Conservation (phyloP, 805 yeast genomes). For the Saccharomycopsis amapae region DNA sequence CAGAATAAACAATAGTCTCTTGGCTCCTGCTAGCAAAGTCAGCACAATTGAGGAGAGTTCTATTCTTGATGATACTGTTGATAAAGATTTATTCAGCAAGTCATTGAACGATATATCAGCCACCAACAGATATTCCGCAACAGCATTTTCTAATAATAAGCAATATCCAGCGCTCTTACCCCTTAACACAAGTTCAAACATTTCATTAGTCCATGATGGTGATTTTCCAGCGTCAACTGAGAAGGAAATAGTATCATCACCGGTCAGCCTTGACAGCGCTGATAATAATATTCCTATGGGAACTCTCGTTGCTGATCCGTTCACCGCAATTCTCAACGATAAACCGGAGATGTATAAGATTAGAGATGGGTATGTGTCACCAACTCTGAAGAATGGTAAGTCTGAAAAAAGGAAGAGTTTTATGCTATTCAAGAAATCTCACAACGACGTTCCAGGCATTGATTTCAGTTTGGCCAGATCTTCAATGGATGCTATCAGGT, state of each 20-base stretch:
- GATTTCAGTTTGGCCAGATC: slow-evolving; percentile 4
- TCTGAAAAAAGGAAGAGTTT: slow-evolving; percentile 1
- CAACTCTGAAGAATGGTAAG: background rate
- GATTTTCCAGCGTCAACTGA: background rate
- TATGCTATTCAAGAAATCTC: slow-evolving; percentile 6
- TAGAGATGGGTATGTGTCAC: slow-evolving; percentile 1
- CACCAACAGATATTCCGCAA: no score
- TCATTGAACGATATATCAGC: slow-evolving; percentile 1
- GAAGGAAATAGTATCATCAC: slow-evolving; percentile 2
- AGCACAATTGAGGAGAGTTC: slow-evolving; percentile 10
- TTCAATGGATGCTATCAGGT: background rate
- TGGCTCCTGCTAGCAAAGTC: slow-evolving; percentile 4
- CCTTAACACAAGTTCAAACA: background rate
- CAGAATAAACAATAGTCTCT: background rate
- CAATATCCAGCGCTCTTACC: background rate
- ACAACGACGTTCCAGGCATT: slow-evolving; percentile 3
- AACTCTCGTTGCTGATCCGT: slow-evolving; percentile 8
- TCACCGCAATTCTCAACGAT: slow-evolving; percentile 7
- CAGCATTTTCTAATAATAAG: no score
- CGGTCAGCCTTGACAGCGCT: slow-evolving; percentile 7
- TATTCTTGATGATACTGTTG: background rate
- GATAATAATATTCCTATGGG: background rate
- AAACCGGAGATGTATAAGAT: background rate
- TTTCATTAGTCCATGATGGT: background rate
- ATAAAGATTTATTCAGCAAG: slow-evolving; percentile 4